Base-by-base conservation (phyloP, 331 rosid genomes). In the Quercus phellos region DNA sequence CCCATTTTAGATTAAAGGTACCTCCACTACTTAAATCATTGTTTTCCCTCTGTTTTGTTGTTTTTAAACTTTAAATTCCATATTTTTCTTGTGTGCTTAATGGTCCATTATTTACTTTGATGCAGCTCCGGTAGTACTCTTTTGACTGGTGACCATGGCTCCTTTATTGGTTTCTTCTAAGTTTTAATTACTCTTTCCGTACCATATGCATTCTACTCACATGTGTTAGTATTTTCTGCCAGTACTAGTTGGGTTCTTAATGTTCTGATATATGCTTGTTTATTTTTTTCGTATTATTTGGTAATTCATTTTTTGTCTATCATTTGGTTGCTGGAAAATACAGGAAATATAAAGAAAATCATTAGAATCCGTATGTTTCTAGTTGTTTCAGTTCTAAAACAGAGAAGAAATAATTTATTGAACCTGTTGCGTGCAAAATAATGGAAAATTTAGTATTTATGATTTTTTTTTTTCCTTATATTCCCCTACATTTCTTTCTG, bases 41-140 rank as follows among this genome's bases (percentile, higher is more conserved):
- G 6, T 43, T 73, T 19, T 14, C 9, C 42, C n/a, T 29, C 4
- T 54, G 6, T 26, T 66, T 18, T 42, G 43, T 53, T 46, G 5
- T 61, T 14, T 42, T 55, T 11, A 66, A 51, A 72, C 75, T 54
- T 74, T 70, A 60, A 21, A 58, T 71, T 63, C 60, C 73, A 11
- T 67, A 5, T 60, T 66, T 54, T 17, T 17, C 8, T 51, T 70
- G 42, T 34, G n/a, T 46, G 26, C 54, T 69, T 82, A 34, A 58
- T 34, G 42, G 19, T 18, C 46, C 35, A 43, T 6, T 58, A 29
- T 13, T 68, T 6, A 63, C 59, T 68, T 59, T 38, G 54, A 16
- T 81, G 80, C 81, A 16, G 67, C 83, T 87, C 29, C 42, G 56
- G 53, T 73, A 0, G 2, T 74, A 51, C 75, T 60, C 38, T 43